These are phyloP conservation scores for Telopea speciosissima DNA, from an alignment of 177 flowering plant species.

Conservation along the genomic window DNA sequence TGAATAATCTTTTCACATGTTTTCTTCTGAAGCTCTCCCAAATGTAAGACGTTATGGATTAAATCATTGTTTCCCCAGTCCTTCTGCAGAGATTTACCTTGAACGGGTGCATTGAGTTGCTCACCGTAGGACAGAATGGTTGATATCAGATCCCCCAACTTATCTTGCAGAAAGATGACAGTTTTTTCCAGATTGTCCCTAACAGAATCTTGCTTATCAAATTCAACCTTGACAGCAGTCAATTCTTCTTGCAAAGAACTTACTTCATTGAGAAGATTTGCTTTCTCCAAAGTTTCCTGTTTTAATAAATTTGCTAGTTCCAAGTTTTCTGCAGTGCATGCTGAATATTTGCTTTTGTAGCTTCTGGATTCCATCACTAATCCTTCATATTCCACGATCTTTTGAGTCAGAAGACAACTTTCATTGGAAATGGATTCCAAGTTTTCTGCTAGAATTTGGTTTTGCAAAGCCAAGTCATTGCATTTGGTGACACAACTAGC, in stretches of 20 bases:
- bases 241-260: slow-evolving; percentile 44
- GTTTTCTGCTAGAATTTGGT: slow-evolving; percentile 48
- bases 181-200: slow-evolving; percentile 43
- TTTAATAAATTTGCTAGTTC: slow-evolving; percentile 40
- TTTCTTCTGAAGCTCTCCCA: slow-evolving; percentile 48
- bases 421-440: slow-evolving; percentile 37
- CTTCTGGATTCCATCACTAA: slow-evolving; percentile 33
- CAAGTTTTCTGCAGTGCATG: slow-evolving; percentile 40
- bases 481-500: slow-evolving; percentile 33
- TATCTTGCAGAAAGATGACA: slow-evolving; percentile 34
- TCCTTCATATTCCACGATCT: slow-evolving; percentile 46
- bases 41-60: slow-evolving; percentile 20
- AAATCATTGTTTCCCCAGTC: slow-evolving; percentile 30
- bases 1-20: slow-evolving; percentile 34
- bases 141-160: slow-evolving; percentile 35
- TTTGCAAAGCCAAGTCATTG: slow-evolving; percentile 44
- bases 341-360: slow-evolving; percentile 43
- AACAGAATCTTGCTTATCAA: slow-evolving; percentile 27
- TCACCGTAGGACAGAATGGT: slow-evolving; percentile 26
- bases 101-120: slow-evolving; percentile 14
- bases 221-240: slow-evolving; percentile 30
- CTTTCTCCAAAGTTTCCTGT: slow-evolving; percentile 37
- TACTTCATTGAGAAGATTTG: slow-evolving; percentile 33
- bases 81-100: slow-evolving; percentile 11
- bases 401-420: slow-evolving; percentile 43